Conservation (phyloP, 306 rosid species). For the Carpinus fangiana region DNA sequence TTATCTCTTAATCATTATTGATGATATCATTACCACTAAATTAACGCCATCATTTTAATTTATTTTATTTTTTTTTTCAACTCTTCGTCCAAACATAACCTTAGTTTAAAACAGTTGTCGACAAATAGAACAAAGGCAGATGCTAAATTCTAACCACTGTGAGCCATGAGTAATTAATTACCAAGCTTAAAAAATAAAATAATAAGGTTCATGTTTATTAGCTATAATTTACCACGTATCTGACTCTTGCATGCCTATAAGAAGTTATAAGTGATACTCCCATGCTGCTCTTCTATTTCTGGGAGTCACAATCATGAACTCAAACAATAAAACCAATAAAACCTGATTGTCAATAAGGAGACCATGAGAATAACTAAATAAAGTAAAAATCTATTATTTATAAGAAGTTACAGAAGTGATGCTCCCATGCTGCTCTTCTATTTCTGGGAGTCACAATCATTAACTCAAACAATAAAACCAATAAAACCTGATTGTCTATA, state of each 20-base stretch:
- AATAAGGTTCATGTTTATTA: too few relatives aligned
- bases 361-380: not conserved
- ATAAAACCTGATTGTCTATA: not conserved
- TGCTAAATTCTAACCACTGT: too few relatives aligned
- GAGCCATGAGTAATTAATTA: too few relatives aligned
- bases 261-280: not conserved
- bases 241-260: not conserved
- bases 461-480: not conserved
- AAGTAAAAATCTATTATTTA: not conserved
- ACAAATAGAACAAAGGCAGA: too few relatives aligned
- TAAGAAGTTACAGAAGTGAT: slow-evolving; percentile 5
- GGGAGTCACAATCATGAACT: not conserved
- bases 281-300: not conserved
- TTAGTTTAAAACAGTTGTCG: too few relatives aligned
- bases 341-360: slow-evolving; percentile 5
- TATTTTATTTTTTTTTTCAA: too few relatives aligned
- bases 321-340: not conserved
- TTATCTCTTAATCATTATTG: too few relatives aligned
- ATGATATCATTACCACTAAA: too few relatives aligned
- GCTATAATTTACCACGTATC: not conserved
- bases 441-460: not conserved
- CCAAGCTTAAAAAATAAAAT: too few relatives aligned
- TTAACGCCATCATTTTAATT: too few relatives aligned
- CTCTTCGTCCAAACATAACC: too few relatives aligned
- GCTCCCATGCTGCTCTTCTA: not conserved